phyloP scores from a whole-genome alignment of 345 rosid species.

The Salix koriyanagi region DNA sequence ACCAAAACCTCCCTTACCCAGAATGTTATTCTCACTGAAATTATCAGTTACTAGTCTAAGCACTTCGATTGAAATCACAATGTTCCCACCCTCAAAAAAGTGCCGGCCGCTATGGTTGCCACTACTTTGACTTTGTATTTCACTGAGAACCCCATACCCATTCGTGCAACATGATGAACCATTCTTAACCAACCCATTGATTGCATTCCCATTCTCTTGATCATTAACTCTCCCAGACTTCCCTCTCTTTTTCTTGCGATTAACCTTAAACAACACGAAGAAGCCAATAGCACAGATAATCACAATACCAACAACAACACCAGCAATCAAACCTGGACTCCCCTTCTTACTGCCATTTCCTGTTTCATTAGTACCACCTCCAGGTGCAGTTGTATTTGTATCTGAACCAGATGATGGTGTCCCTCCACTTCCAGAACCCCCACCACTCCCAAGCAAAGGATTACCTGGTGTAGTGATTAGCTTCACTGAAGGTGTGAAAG shows the following conservation, averaged over 20 bases:
- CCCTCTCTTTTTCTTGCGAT: constrained; percentile 33
- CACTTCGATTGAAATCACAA: constrained; percentile 60
- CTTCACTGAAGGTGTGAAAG: constrained; percentile 40
- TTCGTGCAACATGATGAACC: constrained; percentile 19
- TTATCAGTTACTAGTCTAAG: constrained; percentile 65
- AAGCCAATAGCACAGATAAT: constrained; percentile 39
- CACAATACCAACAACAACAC: constrained; percentile 40
- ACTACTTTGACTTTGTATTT: constrained; percentile 53
- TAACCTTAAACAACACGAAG: constrained; percentile 46
- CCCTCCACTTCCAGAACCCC: constrained; percentile 20
- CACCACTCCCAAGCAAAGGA: constrained; percentile 32
- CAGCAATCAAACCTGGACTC: constrained; percentile 42
- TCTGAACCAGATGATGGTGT: background rate
- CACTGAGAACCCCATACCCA: constrained; percentile 37
- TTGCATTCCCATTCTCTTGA: constrained; percentile 40
- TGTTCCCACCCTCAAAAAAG: constrained; percentile 57
- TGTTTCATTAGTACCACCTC: constrained; percentile 22
- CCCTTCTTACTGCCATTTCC: constrained; percentile 23
- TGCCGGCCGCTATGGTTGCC: constrained; percentile 51
- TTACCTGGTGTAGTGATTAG: constrained; percentile 45
- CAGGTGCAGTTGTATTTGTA: background rate
- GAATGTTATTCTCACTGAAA: constrained; percentile 58
- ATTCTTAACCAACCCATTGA: constrained; percentile 27
- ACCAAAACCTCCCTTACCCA: constrained; percentile 90
- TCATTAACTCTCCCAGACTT: constrained; percentile 40